A percentile compares a stretch with the other conserved stretches of the same genome.
Evolutionary conservation across 2,329 filamentous ascomycete species (phyloP).

Genomic region (Phialophora macrospora): DNA sequence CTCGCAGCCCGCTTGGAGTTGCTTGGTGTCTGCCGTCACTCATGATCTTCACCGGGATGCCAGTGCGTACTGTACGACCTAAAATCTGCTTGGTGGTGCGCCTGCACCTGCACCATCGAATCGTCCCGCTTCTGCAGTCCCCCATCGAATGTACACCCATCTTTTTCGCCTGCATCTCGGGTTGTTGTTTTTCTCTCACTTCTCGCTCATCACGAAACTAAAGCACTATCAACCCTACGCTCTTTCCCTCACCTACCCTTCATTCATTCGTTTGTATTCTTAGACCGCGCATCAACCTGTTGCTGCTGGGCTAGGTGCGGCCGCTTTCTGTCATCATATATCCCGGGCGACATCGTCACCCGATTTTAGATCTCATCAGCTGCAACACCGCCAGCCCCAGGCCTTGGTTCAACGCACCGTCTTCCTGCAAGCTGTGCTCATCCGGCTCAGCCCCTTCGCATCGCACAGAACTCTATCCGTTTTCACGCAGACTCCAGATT

Average conservation of each 20-base stretch:
- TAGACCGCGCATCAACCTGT: background rate
- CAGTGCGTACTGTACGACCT: background rate
- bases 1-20: constrained; percentile 19
- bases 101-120: constrained; percentile 4
- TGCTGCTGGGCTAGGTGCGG: constrained; percentile 1
- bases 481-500: constrained; percentile 5
- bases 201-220: background rate
- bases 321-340: constrained; percentile 20
- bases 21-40: constrained; percentile 6
- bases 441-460: constrained; percentile 21
- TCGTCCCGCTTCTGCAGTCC: constrained; percentile 5
- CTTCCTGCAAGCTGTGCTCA: background rate
- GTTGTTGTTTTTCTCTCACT: background rate
- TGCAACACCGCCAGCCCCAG: constrained; percentile 5
- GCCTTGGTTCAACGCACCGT: background rate
- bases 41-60: constrained; percentile 11
- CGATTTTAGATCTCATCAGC: constrained; percentile 1
- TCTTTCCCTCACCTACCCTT: constrained; percentile 2
- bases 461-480: background rate
- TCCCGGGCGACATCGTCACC: constrained; percentile 9
- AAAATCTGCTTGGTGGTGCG: constrained; percentile 13
- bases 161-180: constrained; percentile 9
- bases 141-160: background rate
- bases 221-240: background rate
- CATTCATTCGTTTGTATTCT: constrained; percentile 12